Conservation (phyloP, 2,329 filamentous ascomycete species). For the Bipolaris sorokiniana region DNA sequence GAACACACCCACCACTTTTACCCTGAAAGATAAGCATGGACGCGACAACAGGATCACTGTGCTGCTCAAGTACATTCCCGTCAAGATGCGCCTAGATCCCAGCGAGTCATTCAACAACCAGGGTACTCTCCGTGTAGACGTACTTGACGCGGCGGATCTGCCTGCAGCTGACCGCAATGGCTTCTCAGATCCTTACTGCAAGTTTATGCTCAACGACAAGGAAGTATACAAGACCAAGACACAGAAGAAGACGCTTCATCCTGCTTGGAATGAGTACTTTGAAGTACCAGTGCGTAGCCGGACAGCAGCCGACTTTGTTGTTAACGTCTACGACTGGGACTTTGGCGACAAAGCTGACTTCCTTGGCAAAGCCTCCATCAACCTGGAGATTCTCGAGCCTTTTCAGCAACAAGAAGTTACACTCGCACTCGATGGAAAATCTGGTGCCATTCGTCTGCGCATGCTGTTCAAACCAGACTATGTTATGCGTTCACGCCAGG, state of each 20-base stretch:
- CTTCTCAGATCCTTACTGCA: constrained; percentile 96
- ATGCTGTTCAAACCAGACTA: constrained; percentile 94
- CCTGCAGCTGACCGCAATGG: constrained; percentile 94
- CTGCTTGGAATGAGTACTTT: constrained; percentile 96
- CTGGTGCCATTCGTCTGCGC: constrained; percentile 79
- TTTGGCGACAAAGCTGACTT: constrained; percentile 94
- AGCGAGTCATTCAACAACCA: constrained; percentile 99
- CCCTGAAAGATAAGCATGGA: constrained; percentile 79
- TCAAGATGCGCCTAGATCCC: constrained; percentile 91
- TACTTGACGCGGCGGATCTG: constrained; percentile 85
- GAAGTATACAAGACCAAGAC: constrained; percentile 95
- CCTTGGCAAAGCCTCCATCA: constrained; percentile 77
- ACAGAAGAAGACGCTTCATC: constrained; percentile 95
- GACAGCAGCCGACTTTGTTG: constrained; percentile 80
- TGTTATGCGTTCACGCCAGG: constrained; percentile 82
- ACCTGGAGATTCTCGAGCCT: constrained; percentile 80
- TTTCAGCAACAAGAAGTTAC: constrained; percentile 79
- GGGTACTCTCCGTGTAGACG: constrained; percentile 90
- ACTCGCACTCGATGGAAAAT: constrained; percentile 84
- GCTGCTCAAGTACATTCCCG: constrained; percentile 91
- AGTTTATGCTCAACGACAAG: constrained; percentile 87
- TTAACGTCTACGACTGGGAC: constrained; percentile 93
- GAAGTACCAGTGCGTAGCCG: constrained; percentile 82
- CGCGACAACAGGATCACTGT: constrained; percentile 81
- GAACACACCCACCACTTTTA: constrained; percentile 88